A percentile compares a stretch with the other conserved stretches of the same genome.
Evolutionary conservation across 164 flowering plant genomes (phyloP).

Genomic region (Nymphaea thermarum): DNA sequence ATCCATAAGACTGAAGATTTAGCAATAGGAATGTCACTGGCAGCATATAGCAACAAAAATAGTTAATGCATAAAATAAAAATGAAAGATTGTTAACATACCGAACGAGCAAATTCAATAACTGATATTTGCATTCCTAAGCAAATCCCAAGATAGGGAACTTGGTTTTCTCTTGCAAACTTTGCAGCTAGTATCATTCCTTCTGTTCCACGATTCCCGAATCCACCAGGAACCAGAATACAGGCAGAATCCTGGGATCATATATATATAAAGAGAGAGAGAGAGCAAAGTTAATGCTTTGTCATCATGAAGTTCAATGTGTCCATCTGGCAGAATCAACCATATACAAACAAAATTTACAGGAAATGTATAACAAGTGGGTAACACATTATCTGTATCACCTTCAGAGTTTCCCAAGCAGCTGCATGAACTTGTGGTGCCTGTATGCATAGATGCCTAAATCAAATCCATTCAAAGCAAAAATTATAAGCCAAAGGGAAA

Average conservation of each 20-base stretch:
- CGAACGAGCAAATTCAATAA: constrained; percentile 87
- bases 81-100: constrained; percentile 29
- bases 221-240: constrained; percentile 96
- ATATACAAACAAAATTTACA: too few relatives aligned
- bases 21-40: neutral
- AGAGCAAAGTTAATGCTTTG: constrained; percentile 6
- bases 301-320: too few relatives aligned
- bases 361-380: too few relatives aligned
- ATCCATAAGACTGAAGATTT: neutral
- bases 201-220: constrained; percentile 97
- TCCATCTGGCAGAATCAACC: too few relatives aligned
- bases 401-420: constrained; percentile 84
- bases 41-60: neutral
- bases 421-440: constrained; percentile 85
- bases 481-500: neutral
- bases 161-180: constrained; percentile 83
- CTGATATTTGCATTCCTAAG: constrained; percentile 98
- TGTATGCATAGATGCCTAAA: constrained; percentile 13
- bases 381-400: constrained; percentile 16
- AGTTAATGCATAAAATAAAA: too few relatives aligned
- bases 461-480: too few relatives aligned
- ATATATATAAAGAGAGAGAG: neutral
- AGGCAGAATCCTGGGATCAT: constrained; percentile 61
- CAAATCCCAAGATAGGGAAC: constrained; percentile 97
- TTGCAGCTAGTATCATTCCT: constrained; percentile 97